These are phyloP conservation scores for Salvia hispanica DNA, from an alignment of 257 asterid species.

Conservation along the genomic window DNA sequence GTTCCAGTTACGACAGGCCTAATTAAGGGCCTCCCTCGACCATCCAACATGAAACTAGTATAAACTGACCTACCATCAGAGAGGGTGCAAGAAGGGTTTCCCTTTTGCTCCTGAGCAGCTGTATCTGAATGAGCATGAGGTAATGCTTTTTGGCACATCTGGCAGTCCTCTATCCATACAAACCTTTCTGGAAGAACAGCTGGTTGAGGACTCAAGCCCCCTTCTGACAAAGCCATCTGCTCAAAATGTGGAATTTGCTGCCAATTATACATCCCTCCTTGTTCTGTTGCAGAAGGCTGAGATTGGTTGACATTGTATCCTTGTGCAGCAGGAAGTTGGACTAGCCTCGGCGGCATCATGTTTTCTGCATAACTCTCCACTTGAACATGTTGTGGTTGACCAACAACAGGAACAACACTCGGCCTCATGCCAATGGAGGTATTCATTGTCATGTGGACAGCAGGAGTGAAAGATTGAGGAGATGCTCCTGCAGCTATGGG, in stretches of 20 bases:
- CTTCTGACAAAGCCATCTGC: constrained; percentile 47
- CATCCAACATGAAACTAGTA: constrained; percentile 66
- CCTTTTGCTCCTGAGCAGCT: constrained; percentile 60
- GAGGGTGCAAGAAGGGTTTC: constrained; percentile 47
- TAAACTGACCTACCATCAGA: constrained; percentile 52
- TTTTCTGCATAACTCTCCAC: constrained; percentile 59
- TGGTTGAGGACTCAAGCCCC: constrained; percentile 41
- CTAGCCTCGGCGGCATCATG: constrained; percentile 54
- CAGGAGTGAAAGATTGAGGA: constrained; percentile 64
- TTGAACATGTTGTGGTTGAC: constrained; percentile 63
- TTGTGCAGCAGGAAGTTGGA: constrained; percentile 62
- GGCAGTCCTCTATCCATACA: constrained; percentile 60
- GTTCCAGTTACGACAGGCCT: constrained; percentile 45
- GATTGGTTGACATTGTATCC: constrained; percentile 54
- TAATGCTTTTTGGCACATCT: constrained; percentile 85
- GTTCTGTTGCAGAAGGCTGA: constrained; percentile 51
- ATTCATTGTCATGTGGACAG: constrained; percentile 66
- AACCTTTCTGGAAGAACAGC: constrained; percentile 43
- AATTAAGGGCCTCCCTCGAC: constrained; percentile 53
- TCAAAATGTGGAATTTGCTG: constrained; percentile 63
- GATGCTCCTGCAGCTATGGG: constrained; percentile 47
- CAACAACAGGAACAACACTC: constrained; percentile 43
- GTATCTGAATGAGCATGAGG: constrained; percentile 99
- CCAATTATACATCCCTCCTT: constrained; percentile 66
- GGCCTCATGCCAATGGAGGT: constrained; percentile 66